Conservation (phyloP, 345 rosid genomes). For the Lumnitzera littorea region DNA sequence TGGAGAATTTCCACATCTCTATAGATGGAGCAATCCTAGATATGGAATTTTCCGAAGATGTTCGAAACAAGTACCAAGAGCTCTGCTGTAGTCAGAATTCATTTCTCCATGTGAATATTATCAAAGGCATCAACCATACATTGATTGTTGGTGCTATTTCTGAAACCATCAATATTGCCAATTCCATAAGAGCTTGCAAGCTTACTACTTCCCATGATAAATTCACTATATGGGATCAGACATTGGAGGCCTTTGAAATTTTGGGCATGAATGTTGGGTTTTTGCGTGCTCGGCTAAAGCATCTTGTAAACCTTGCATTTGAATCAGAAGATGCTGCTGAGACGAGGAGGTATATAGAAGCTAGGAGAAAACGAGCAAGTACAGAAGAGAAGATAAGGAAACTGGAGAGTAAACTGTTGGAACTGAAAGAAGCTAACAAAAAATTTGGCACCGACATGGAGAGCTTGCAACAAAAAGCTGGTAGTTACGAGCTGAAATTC, state of each 20-base stretch:
- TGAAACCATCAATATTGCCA: slow-evolving; percentile 55
- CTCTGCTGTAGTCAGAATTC: slow-evolving; percentile 54
- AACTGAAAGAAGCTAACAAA: slow-evolving; percentile 33
- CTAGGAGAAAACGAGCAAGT: slow-evolving; percentile 27
- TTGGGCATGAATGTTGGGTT: slow-evolving; percentile 67
- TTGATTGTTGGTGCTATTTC: slow-evolving; percentile 43
- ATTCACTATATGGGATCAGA: slow-evolving; percentile 45
- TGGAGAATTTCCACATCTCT: slow-evolving; percentile 37
- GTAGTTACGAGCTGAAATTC: slow-evolving; percentile 41
- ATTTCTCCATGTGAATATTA: slow-evolving; percentile 49
- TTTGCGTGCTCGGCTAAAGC: slow-evolving; percentile 35
- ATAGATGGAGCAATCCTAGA: slow-evolving; percentile 41
- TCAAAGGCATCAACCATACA: slow-evolving; percentile 42
- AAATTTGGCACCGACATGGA: slow-evolving; percentile 30
- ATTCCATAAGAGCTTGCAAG: slow-evolving; percentile 42
- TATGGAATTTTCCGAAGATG: slow-evolving; percentile 42
- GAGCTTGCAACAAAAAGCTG: slow-evolving; percentile 34
- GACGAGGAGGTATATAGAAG: slow-evolving; percentile 46
- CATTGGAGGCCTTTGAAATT: slow-evolving; percentile 50
- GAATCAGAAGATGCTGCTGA: slow-evolving; percentile 43
- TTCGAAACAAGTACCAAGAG: slow-evolving; percentile 41
- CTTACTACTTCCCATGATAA: slow-evolving; percentile 40
- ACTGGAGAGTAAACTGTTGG: slow-evolving; percentile 40
- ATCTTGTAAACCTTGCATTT: slow-evolving; percentile 37
- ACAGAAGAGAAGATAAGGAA: slow-evolving; percentile 35